Conservation (phyloP, 2,329 filamentous ascomycete genomes). For the Alternaria conjuncta region DNA sequence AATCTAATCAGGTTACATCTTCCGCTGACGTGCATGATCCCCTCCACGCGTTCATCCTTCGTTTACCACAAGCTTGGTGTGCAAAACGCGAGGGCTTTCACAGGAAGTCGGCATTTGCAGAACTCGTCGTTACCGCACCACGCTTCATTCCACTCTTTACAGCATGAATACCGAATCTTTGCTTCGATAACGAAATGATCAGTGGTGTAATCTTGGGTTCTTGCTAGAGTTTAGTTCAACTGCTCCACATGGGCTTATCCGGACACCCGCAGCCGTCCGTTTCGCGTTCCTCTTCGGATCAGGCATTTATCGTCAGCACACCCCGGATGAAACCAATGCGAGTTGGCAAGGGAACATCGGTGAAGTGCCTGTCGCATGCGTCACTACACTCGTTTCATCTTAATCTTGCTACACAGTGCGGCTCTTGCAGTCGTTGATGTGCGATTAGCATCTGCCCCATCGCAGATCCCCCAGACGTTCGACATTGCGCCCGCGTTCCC, state of each 20-base stretch:
- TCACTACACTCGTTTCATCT: constrained; percentile 1
- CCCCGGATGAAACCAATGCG: constrained; percentile 6
- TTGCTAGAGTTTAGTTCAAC: background rate
- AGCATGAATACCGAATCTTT: background rate
- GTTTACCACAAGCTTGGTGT: background rate
- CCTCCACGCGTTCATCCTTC: constrained; percentile 12
- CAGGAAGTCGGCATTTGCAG: background rate
- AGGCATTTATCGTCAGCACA: constrained; percentile 3
- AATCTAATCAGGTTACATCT: constrained; percentile 43
- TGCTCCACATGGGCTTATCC: background rate
- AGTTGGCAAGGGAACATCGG: background rate
- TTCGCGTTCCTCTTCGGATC: constrained; percentile 2
- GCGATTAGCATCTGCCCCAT: constrained; percentile 5
- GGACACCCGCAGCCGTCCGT: background rate
- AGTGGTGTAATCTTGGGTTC: background rate
- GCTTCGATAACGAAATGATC: background rate
- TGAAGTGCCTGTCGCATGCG: background rate
- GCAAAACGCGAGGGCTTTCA: background rate
- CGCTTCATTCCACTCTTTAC: background rate
- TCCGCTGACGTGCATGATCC: constrained; percentile 32
- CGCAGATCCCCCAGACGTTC: constrained; percentile 11
- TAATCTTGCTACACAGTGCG: background rate
- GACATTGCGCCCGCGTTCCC: background rate
- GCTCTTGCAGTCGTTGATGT: constrained; percentile 5
- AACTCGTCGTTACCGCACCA: background rate